Base-by-base conservation (phyloP, 768 basidiomycete genomes). In the Psilocybe tampanensis region DNA sequence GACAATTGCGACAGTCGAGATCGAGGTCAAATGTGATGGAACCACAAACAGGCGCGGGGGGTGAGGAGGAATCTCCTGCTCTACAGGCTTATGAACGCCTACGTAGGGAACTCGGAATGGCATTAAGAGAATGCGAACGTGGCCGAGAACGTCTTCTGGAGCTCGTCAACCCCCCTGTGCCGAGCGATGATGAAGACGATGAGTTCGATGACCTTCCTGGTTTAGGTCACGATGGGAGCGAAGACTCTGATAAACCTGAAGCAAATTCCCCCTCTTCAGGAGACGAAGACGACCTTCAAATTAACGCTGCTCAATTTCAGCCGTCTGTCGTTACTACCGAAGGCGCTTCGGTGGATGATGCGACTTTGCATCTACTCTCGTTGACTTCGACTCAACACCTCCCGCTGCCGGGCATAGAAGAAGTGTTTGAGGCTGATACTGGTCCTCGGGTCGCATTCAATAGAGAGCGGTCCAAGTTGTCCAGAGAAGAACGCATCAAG, bases 41-140 rank as follows among this genome's bases (percentile, higher is more conserved):
- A 8, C 34, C 42, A 15, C 50, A 21, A 8, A 58, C 52, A 39
- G 64, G 68, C 8, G 55, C 55, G 32, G 64, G 68, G 4, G 60
- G 53, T 4, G 70, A 64, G 26, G 65, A 73, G 7, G 76, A 79
- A 17, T 74, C 79, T 52, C 78, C 79, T 1, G 85, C 88, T 1
- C 61, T 94, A 26, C 81, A 80, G 49, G 86, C 89, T 6, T 94
- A 92, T 66, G 92, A 93, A 54, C 76, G 86, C 0, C 76, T 94
- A 15, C 80, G 92, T 11, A 80, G 85, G 4, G 90, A 93, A 64
- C 79, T 94, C 8, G 92, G 92, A 8, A 70, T 88, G 21, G 92
- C 90, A 1, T 72, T 94, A 26, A 75, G 91, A 7, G 92, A 94
- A 64, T 94, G 90, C 66, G 92, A 94, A 70, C 82, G 92, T 8